Percentiles rank a stretch among this genome's conserved stretches.
phyloP scores from a whole-genome alignment of 106 monocot genomes.

The Platanthera guangdongensis region DNA sequence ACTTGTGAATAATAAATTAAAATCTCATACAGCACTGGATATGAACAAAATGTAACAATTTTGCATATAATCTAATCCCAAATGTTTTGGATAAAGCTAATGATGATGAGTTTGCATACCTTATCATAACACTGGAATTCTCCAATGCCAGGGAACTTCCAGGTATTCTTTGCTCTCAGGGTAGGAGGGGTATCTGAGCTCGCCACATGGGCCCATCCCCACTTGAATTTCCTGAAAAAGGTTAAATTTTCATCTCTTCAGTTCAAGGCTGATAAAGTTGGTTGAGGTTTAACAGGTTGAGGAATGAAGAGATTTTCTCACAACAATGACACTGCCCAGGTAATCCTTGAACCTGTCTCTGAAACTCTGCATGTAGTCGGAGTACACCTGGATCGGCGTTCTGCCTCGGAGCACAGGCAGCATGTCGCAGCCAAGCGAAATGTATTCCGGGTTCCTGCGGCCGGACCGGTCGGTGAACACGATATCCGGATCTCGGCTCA shows the following conservation, averaged over 20 bases:
- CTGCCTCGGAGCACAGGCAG: conserved; percentile 59
- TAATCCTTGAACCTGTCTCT: conserved; percentile 50
- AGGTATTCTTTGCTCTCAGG: conserved; percentile 71
- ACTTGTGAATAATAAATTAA: too few species aligned
- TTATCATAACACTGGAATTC: conserved; percentile 92
- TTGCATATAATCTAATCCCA: too few species aligned
- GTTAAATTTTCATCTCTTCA: not conserved
- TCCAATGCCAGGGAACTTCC: conserved; percentile 77
- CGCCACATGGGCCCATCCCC: conserved; percentile 77
- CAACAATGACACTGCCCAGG: conserved; percentile 61
- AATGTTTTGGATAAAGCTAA: too few species aligned
- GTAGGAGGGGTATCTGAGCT: conserved; percentile 83
- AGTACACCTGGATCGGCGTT: conserved; percentile 72
- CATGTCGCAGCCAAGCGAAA: conserved; percentile 70
- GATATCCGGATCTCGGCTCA: conserved; percentile 56
- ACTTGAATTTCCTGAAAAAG: conserved; percentile 76
- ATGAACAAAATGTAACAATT: too few species aligned
- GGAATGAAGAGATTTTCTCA: conserved; percentile 12
- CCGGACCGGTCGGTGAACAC: conserved; percentile 60
- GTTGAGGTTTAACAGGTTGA: not conserved
- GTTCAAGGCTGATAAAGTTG: not conserved
- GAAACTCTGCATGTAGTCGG: conserved; percentile 74
- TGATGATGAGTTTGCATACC: conserved; percentile 19
- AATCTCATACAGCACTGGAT: too few species aligned
- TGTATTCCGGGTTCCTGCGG: conserved; percentile 71